Evolutionary conservation across 2,329 filamentous ascomycete species (phyloP).

Genomic region (Fusarium xylarioides): DNA sequence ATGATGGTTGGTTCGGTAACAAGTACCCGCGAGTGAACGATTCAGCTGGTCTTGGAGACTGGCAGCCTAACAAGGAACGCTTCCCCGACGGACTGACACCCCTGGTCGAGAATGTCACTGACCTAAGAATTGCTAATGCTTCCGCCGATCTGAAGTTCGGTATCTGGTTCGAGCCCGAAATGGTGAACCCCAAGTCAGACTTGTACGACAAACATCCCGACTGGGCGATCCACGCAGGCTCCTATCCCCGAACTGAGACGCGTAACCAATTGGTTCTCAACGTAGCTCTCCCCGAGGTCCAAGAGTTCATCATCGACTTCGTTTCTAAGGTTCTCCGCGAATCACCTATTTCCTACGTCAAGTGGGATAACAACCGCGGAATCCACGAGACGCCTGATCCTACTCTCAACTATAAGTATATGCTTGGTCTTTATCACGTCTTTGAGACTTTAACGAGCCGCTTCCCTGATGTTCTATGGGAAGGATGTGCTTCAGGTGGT

Average conservation of each 20-base stretch:
- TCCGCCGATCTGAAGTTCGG: slow-evolving; percentile 64
- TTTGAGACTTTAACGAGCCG: slow-evolving; percentile 66
- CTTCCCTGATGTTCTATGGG: slow-evolving; percentile 71
- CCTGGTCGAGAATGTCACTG: slow-evolving; percentile 61
- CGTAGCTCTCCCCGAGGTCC: slow-evolving; percentile 67
- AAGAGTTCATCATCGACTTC: slow-evolving; percentile 67
- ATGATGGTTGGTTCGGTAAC: slow-evolving; percentile 73
- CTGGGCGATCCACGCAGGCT: slow-evolving; percentile 67
- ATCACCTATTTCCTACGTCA: slow-evolving; percentile 67
- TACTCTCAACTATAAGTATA: slow-evolving; percentile 65
- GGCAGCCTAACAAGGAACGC: slow-evolving; percentile 64
- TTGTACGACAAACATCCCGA: slow-evolving; percentile 70
- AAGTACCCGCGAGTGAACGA: slow-evolving; percentile 68
- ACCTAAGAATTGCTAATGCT: slow-evolving; percentile 57
- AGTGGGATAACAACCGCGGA: slow-evolving; percentile 75
- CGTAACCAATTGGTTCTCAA: slow-evolving; percentile 71
- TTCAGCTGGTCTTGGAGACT: slow-evolving; percentile 68
- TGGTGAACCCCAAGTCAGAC: slow-evolving; percentile 70
- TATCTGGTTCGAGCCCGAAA: slow-evolving; percentile 74
- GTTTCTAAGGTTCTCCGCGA: slow-evolving; percentile 64
- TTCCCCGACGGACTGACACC: slow-evolving; percentile 67
- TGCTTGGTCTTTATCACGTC: slow-evolving; percentile 71
- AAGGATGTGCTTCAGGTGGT: slow-evolving; percentile 72
- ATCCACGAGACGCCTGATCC: slow-evolving; percentile 68
- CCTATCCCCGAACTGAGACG: slow-evolving; percentile 63